phyloP scores from a whole-genome alignment of 805 yeast species.

The Candida andamanensis region DNA sequence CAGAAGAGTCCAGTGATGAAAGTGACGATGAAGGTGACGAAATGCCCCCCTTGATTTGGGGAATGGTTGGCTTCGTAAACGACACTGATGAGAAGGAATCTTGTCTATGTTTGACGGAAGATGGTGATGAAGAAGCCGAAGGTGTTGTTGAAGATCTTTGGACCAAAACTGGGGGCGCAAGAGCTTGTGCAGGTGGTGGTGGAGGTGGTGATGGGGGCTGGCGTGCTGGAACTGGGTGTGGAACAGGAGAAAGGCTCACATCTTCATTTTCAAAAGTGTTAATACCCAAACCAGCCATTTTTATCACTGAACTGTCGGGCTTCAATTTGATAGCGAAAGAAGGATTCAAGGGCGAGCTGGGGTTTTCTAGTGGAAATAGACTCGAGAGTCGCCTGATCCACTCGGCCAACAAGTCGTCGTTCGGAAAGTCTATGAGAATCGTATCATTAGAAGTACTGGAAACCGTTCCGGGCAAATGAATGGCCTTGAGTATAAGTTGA shows the following conservation, averaged over 20 bases:
- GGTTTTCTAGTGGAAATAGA: constrained; percentile 30
- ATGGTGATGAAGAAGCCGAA: background rate
- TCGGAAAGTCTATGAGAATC: constrained; percentile 13
- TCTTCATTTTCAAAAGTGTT: constrained; percentile 16
- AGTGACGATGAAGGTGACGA: constrained; percentile 13
- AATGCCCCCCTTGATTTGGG: constrained; percentile 7
- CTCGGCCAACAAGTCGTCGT: constrained; percentile 14
- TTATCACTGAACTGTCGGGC: constrained; percentile 9
- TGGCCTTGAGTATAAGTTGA: constrained; percentile 13
- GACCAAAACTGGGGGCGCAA: background rate
- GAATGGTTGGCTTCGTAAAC: constrained; percentile 10
- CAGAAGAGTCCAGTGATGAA: constrained; percentile 9
- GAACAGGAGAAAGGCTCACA: background rate
- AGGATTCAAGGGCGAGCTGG: constrained; percentile 18
- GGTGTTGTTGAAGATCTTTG: constrained; percentile 1
- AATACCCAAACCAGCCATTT: constrained; percentile 32
- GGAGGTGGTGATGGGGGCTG: constrained; percentile 5
- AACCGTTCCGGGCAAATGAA: constrained; percentile 13
- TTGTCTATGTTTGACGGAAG: too few relatives aligned
- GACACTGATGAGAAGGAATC: constrained; percentile 6
- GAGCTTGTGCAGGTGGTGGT: background rate
- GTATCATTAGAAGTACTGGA: constrained; percentile 10
- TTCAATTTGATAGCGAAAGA: constrained; percentile 17
- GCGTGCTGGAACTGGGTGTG: constrained; percentile 4
- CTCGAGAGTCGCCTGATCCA: constrained; percentile 29